Percentiles rank a stretch among this genome's conserved stretches.
Conservation (phyloP, 192 early-diverging fungal species). For the Backusella liffmaniae region DNA sequence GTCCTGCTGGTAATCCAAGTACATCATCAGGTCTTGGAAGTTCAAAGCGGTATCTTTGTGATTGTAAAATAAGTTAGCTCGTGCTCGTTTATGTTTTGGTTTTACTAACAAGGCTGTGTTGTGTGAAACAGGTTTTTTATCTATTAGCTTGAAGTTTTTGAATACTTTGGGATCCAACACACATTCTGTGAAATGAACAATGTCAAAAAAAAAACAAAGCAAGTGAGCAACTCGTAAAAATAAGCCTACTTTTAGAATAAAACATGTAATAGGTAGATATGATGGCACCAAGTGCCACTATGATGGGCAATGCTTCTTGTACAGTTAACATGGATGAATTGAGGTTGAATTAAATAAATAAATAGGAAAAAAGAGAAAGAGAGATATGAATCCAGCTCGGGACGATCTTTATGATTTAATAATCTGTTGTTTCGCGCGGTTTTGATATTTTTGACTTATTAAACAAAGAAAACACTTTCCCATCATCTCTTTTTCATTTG, state of each 20-base stretch:
- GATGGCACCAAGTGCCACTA: neutral
- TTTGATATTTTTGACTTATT: neutral
- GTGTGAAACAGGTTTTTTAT: slow-evolving; percentile 73
- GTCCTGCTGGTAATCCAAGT: slow-evolving; percentile 88
- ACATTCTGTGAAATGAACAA: slow-evolving; percentile 32
- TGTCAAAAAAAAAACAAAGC: neutral
- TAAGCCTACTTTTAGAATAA: slow-evolving; percentile 1
- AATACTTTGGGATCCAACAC: slow-evolving; percentile 69
- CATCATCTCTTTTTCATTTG: too few relatives aligned
- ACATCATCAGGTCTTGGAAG: slow-evolving; percentile 63
- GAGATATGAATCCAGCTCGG: neutral
- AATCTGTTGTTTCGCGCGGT: neutral
- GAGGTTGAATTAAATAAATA: neutral
- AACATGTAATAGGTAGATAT: neutral
- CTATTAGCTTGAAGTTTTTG: slow-evolving; percentile 75
- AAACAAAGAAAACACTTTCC: too few relatives aligned
- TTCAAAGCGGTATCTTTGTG: slow-evolving; percentile 72
- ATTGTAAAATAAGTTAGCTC: slow-evolving; percentile 13
- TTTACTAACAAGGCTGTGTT: slow-evolving; percentile 79
- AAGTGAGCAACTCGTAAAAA: neutral
- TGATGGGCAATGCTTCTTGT: neutral
- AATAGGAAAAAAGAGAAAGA: neutral
- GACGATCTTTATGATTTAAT: neutral
- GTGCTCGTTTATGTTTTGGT: neutral
- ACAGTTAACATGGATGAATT: neutral